Base-by-base conservation (phyloP, 805 yeast genomes). In the Wickerhamiella alocasiicola region DNA sequence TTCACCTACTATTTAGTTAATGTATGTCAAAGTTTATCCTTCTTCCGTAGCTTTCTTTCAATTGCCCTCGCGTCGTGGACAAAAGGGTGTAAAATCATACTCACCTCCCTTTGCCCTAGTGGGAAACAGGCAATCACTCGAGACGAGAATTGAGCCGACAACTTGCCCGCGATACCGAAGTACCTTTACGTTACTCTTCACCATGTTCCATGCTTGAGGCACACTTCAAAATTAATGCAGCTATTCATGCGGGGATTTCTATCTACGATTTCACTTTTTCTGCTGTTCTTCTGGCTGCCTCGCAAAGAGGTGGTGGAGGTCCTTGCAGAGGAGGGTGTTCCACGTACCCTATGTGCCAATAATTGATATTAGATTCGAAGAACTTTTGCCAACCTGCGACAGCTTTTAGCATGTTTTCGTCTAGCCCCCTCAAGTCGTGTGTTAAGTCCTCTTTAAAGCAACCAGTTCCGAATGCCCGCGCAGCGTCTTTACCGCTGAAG, bases 401-500 rank as follows among this genome's bases (percentile, higher is more conserved):
- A 31, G 67, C 70, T 3, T 45, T 42, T 2, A 46, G 48, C 1
- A 67, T 72, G 25, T 63, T 63, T 3, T 56, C 57, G 43, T 71
- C 74, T 17, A 79, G 57, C 0, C 78, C 84, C 26, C 87, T 59
- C 31, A 80, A 56, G 54, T 81, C 88, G 54, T 72, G 68, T 0
- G 87, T 78, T 45, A 66, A 65, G 50, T 79, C 79, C 25, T 70
- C 72, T 30, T 59, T 54, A 44, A 80, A 73, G 50, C 85, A 79
- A 2, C 87, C 87, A 1, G 83, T 79, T 3, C 71, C 76, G 50
- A 70, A 77, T 15, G 79, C 80, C 21, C 87, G 60, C 2, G 84
- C 76, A 29, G 74, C 71, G 55, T 80, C 91, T 31, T 61, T 61
- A 1, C 88, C 91, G 24, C 76, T 67, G 50, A 80, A 69, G 31